Base-by-base conservation (phyloP, 345 rosid species). In the Hirschfeldia incana region DNA sequence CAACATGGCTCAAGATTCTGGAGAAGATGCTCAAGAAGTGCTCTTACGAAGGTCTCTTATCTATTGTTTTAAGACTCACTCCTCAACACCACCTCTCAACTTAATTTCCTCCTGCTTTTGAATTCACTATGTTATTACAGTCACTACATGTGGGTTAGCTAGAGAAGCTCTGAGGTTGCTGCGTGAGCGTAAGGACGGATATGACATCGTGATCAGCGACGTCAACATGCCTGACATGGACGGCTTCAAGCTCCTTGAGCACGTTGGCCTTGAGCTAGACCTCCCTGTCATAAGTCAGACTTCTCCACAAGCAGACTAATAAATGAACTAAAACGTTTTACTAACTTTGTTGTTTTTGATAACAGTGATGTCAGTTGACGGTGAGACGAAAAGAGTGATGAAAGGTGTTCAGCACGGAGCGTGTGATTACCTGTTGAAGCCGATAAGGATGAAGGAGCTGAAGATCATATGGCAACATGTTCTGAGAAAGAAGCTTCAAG, bases 171-270 rank as follows among this genome's bases (percentile, higher is more conserved):
- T 94, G 72, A 82, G 53, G 81, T 69, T 91, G 74, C 96, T 91
- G 9, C 94, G 97, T 0, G 96, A 92, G 72, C 89, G 88, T 84
- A 92, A 94, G 80, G 97, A 90, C 51, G 92, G 93, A n/a, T 94
- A 84, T 72, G 98, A 91, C 78, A 95, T 92, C 36, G 98, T 94
- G 33, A 90, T 95, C 72, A 94, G 98, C 65, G 98, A 92, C 71
- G 98, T 94, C 9, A 91, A 92, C 88, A 94, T 94, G 98, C 98
- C 98, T n/a, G 98, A 94, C 85, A 94, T 94, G 98, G 98, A 95
- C 55, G 99, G 99, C 2, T 95, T 95, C 75, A 95, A 90, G 69
- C 99, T 95, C 70, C 92, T 95, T 4, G 99, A 95, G 78, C 94
- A 84, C 17, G 98, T 93, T 69, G 99, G 99, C 49, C 92, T 95